phyloP scores from a whole-genome alignment of 73 alveolate species.

The Urostyla sp. region DNA sequence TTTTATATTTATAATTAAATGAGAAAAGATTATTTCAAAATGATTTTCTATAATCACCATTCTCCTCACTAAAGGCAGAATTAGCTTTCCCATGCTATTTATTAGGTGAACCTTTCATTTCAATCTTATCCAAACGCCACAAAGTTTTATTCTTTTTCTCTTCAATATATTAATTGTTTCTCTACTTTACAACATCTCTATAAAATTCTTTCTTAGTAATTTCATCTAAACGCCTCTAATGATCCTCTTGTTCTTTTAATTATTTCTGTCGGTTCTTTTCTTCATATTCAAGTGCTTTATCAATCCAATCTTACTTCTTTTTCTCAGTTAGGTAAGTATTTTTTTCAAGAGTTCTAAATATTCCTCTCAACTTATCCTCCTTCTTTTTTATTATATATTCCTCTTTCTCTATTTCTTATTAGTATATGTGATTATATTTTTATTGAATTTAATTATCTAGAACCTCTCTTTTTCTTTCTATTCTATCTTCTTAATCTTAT shows the following conservation, averaged over 20 bases:
- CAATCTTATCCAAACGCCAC: conserved; percentile 26
- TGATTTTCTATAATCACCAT: too few species aligned
- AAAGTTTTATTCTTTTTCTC: conserved; percentile 23
- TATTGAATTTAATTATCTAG: conserved; percentile 7
- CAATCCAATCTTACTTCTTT: conserved; percentile 38
- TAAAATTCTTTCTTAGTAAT: conserved; percentile 21
- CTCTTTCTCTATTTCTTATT: conserved; percentile 9
- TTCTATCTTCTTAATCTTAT: conserved; percentile 19
- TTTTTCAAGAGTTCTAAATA: conserved; percentile 37
- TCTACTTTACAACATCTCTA: conserved; percentile 21
- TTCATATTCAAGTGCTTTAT: conserved; percentile 39
- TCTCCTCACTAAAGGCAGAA: too few species aligned
- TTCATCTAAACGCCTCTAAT: conserved; percentile 33
- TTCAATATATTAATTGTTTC: conserved; percentile 2
- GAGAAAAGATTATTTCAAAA: too few species aligned
- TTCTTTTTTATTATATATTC: conserved; percentile 20
- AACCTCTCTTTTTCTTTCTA: conserved; percentile 23
- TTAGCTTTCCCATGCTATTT: too few species aligned
- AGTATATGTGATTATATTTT: conserved; percentile 23
- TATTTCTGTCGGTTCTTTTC: conserved; percentile 17
- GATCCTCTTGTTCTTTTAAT: conserved; percentile 4
- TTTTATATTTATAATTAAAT: too few species aligned
- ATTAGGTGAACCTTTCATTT: too few species aligned
- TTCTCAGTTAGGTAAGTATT: conserved; percentile 30
- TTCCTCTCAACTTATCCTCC: conserved; percentile 47